Conservation (phyloP, 352 stramenopile genomes). For the Thalassiosira pacifica region DNA sequence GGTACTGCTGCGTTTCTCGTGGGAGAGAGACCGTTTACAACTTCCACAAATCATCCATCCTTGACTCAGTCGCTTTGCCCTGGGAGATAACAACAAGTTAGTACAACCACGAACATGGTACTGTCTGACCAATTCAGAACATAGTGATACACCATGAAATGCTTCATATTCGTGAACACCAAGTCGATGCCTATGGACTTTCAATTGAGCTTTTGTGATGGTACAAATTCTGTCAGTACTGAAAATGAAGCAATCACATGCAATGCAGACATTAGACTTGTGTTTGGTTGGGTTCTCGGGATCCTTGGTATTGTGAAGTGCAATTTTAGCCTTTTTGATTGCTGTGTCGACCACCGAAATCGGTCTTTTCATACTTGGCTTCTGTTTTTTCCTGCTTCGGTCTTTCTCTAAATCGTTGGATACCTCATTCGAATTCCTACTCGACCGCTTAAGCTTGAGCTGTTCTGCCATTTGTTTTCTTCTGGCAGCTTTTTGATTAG, state of each 20-base stretch:
- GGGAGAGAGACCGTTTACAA: not conserved
- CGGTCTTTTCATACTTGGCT: no score
- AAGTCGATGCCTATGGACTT: not conserved
- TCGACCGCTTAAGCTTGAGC: no score
- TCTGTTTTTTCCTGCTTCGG: no score
- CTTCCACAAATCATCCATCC: not conserved
- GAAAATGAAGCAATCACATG: not conserved
- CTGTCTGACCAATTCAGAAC: not conserved
- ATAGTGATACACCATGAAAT: slow-evolving; percentile 8
- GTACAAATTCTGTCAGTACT: not conserved
- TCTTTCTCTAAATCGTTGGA: no score
- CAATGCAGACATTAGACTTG: not conserved
- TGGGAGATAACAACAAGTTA: slow-evolving; percentile 34
- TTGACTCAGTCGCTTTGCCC: not conserved
- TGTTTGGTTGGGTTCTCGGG: slow-evolving; percentile 1
- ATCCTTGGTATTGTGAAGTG: slow-evolving; percentile 5
- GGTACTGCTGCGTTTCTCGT: not conserved
- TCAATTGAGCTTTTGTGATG: not conserved
- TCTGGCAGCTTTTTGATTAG: no score
- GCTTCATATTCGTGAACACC: slow-evolving; percentile 20
- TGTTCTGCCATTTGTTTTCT: no score
- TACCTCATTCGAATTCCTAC: no score
- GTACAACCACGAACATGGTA: not conserved
- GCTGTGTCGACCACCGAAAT: not conserved
- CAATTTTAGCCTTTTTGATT: slow-evolving; percentile 20